Evolutionary conservation across 2,329 filamentous ascomycete genomes (phyloP), one percentile per base, ranked within the genome.

Genomic region (Plectosphaerella cucumerina): DNA sequence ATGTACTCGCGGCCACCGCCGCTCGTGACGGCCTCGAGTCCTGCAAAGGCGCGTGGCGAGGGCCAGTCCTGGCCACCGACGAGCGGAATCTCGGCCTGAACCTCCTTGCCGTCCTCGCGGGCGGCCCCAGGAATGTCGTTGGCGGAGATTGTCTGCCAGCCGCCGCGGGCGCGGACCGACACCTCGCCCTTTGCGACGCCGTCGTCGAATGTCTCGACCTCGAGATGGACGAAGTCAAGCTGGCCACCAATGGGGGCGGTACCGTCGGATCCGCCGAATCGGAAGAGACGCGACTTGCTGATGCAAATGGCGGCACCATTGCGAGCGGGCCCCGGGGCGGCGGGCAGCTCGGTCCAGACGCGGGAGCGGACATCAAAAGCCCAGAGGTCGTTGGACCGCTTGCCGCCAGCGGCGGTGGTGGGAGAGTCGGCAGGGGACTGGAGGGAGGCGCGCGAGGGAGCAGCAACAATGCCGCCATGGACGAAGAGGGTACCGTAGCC

Each of bases 241-340:
- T 78, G 76, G 0, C 87, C 89, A 15, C 89, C 89, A 45, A 89
- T 73, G 60, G 92, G 87, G 0, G 62, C 71, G 43, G 76, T 72
- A 1, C 87, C 89, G 64, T 93, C 87, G 59, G 86, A 93, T 0
- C 90, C 90, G 54, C 90, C 89, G 72, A 90, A 92, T 23, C 90
- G 80, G 69, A 86, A 95, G 6, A 96, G 66, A 21, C 82, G 79
- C 21, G 81, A 81, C 49, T 79, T 76, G 43, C 76, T 77, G 48
- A 85, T 77, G 1, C 85, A 81, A 22, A 95, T 82, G 4, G 82
- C 81, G 0, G 87, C 72, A 2, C 88, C 89, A 20, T 84, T 84
- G 45, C 89, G 77, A 0, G 80, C 71, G 8, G 85, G 80, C 1
- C 78, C 85, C 0, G 88, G 88, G 0, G 88, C 89, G 8, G 80